Evolutionary conservation across 768 basidiomycete genomes (phyloP), one percentile per base, ranked within the genome.

Genomic region (Psilocybe sp.): DNA sequence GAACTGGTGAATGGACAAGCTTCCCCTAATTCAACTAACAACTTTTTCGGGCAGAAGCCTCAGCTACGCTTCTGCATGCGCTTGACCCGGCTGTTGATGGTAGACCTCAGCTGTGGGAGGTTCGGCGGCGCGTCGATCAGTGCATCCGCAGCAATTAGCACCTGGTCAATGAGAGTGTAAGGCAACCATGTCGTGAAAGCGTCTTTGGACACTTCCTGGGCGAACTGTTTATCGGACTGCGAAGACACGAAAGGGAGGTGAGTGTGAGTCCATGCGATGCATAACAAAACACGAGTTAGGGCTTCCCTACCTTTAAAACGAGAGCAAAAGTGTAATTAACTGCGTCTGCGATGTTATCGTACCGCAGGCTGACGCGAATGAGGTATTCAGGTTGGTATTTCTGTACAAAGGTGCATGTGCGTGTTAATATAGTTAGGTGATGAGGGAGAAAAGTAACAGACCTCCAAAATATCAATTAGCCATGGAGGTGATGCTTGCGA

Each of bases 101-200:
- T 81, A 36, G 70, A 71, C 51, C 80, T 78, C 51, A 92, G 67
- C 52, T 78, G 75, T 31, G 72, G 64, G 41, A 83, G 71, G 38
- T 72, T 73, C 11, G 75, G 50, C 16, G 80, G 77, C 44, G 81
- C 62, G 34, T 75, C 73, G 33, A 75, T 72, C 58, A 80, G 76
- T 7, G 76, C 68, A 51, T 78, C 76, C 9, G 85, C 81, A 12
- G 84, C 83, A 18, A 75, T 74, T 23, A 93, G 74, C 33, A 93
- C 85, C 66, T 91, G 86, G 66, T 94, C 92, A 54, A 94, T 79
- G 47, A 93, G 75, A 43, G 82, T 80, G 61, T 93, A 93, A 12
- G 92, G 92, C 35, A 92, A 71, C 86, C 89, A 92, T 4, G 87
- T 87, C 46, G 77, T 63, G 32, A 76, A 79, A 2, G 88, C 78